Conservation (phyloP, 2,329 filamentous ascomycete genomes). For the Sclerotinia borealis region DNA sequence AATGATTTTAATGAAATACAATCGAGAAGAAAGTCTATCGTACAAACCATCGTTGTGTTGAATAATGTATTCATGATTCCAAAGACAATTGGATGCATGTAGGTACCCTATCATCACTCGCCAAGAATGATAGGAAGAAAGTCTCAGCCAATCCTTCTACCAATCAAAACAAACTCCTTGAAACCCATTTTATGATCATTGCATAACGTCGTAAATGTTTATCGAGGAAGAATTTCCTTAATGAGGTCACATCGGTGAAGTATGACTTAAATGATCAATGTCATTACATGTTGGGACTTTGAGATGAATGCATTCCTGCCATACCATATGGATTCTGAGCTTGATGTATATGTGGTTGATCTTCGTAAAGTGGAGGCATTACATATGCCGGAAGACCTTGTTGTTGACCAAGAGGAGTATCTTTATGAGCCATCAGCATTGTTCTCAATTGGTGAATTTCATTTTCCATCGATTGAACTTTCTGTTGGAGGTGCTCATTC, state of each 20-base stretch:
- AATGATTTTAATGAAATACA: not conserved
- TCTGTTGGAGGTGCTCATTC: constrained; percentile 79
- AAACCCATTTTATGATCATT: no score
- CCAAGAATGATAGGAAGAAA: no score
- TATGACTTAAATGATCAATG: not conserved
- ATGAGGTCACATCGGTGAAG: not conserved
- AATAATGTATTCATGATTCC: not conserved
- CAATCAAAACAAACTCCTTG: no score
- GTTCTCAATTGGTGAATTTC: constrained; percentile 96
- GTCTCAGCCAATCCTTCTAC: no score
- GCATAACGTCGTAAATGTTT: no score
- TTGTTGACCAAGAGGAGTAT: constrained; percentile 86
- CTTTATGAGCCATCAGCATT: constrained; percentile 86
- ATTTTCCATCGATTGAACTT: constrained; percentile 78
- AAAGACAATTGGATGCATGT: not conserved
- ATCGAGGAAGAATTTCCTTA: no score
- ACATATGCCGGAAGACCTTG: constrained; percentile 48
- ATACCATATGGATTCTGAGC: constrained; percentile 8
- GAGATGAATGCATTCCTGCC: not conserved
- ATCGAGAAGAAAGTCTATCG: not conserved
- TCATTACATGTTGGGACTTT: not conserved
- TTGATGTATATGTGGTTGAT: not conserved
- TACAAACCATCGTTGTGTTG: not conserved
- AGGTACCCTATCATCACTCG: no score
- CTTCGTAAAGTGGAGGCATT: not conserved